Conservation (phyloP, 2,329 filamentous ascomycete species). For the Venturiaceae sp. region DNA sequence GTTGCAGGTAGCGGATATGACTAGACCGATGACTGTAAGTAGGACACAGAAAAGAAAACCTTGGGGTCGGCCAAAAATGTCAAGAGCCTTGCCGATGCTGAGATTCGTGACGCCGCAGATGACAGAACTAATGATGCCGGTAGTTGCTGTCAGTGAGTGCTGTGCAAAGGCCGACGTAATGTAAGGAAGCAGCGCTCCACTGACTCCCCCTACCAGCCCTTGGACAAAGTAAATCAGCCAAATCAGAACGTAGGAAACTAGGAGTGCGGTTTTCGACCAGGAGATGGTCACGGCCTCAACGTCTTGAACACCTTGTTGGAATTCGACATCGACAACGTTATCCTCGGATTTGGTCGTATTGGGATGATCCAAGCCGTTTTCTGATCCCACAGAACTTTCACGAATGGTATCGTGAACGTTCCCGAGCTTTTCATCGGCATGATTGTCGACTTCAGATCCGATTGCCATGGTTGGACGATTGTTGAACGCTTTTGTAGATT, state of each 20-base stretch:
- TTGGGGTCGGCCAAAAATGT: constrained; percentile 57
- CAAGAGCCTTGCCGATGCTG: constrained; percentile 56
- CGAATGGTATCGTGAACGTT: too few relatives aligned
- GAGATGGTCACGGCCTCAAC: background rate
- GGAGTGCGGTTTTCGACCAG: background rate
- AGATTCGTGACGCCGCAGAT: constrained; percentile 54
- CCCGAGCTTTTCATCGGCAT: too few relatives aligned
- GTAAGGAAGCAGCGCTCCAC: constrained; percentile 13
- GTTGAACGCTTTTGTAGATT: too few relatives aligned
- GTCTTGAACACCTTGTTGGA: constrained; percentile 1
- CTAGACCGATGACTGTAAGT: constrained; percentile 43
- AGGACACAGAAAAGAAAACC: constrained; percentile 47
- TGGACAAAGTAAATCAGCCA: background rate
- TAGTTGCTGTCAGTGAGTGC: constrained; percentile 18
- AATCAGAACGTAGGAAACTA: background rate
- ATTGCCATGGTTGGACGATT: too few relatives aligned
- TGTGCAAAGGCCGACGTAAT: constrained; percentile 20
- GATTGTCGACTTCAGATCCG: too few relatives aligned
- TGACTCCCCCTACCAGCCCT: background rate
- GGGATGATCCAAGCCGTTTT: too few relatives aligned
- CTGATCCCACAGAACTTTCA: too few relatives aligned
- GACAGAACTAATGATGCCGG: constrained; percentile 25
- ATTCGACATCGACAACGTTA: background rate
- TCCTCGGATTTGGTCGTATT: too few relatives aligned
- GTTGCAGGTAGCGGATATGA: constrained; percentile 56